Percentiles rank a stretch among this genome's conserved stretches.
Conservation (phyloP, 148 eudicot species). For the Bassia scoparia region DNA sequence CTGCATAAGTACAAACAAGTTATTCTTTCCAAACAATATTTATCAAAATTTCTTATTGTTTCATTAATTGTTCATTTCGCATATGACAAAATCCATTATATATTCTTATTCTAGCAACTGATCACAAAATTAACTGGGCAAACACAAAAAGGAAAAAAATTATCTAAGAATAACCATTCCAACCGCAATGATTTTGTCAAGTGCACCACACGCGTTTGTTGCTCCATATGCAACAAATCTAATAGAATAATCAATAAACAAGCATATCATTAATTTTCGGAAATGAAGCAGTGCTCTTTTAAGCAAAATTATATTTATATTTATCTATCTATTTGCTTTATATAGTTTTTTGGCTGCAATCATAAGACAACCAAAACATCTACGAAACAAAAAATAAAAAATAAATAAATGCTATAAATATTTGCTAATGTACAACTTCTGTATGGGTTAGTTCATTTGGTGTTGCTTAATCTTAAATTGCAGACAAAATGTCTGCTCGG, state of each 20-base stretch:
- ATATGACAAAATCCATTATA: too few relatives aligned
- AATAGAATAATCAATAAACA: constrained; percentile 8
- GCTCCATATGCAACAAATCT: constrained; percentile 99
- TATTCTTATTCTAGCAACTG: too few relatives aligned
- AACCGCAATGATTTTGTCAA: constrained; percentile 89
- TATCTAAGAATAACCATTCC: constrained; percentile 7
- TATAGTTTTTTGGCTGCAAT: too few relatives aligned
- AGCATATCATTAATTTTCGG: neutral
- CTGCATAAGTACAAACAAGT: too few relatives aligned
- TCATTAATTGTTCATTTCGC: neutral
- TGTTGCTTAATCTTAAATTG: neutral
- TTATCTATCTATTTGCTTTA: too few relatives aligned
- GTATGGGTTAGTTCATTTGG: too few relatives aligned
- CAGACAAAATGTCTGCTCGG: neutral
- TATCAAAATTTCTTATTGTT: neutral
- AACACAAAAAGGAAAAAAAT: neutral
- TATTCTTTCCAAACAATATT: neutral
- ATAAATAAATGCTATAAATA: neutral
- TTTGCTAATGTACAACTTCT: neutral
- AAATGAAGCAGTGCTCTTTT: neutral
- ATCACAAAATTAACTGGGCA: too few relatives aligned
- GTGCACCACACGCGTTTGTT: constrained; percentile 95
- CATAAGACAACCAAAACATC: too few relatives aligned
- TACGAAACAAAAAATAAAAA: neutral
- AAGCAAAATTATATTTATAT: neutral